Evolutionary conservation across 2,329 filamentous ascomycete species (phyloP).

Genomic region (Leptographium wingfieldii): DNA sequence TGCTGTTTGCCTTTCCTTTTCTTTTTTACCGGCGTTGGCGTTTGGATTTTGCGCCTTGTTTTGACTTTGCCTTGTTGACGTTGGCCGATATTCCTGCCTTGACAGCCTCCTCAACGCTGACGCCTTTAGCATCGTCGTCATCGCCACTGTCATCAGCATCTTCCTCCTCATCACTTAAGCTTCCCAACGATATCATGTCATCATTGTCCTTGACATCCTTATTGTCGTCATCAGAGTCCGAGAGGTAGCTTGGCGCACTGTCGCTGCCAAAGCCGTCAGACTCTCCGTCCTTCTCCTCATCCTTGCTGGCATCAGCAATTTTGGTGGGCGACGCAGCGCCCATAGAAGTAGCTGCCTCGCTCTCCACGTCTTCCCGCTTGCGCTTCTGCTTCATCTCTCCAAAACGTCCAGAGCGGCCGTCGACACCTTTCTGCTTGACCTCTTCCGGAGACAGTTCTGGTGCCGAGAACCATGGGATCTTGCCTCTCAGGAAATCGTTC

Average conservation of each 20-base stretch:
- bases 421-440: slow-evolving; percentile 31
- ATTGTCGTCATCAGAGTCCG: slow-evolving; percentile 8
- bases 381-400: slow-evolving; percentile 84
- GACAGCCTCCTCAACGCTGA: background rate
- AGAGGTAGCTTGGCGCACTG: slow-evolving; percentile 20
- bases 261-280: slow-evolving; percentile 38
- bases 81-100: background rate
- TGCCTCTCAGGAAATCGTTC: slow-evolving; percentile 90
- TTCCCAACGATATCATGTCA: slow-evolving; percentile 13
- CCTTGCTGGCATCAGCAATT: slow-evolving; percentile 42
- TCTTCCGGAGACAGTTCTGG: slow-evolving; percentile 51
- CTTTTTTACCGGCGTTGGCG: slow-evolving; percentile 3
- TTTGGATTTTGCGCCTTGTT: background rate
- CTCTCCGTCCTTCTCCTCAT: slow-evolving; percentile 38
- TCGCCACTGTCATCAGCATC: slow-evolving; percentile 6
- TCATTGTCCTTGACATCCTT: slow-evolving; percentile 6
- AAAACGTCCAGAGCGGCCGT: slow-evolving; percentile 62
- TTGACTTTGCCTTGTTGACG: background rate
- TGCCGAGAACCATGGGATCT: slow-evolving; percentile 91
- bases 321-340: background rate
- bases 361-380: slow-evolving; percentile 42
- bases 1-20: background rate
- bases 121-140: background rate
- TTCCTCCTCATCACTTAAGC: slow-evolving; percentile 11
- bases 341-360: slow-evolving; percentile 21